Base-by-base conservation (phyloP, 2,329 filamentous ascomycete genomes). In the Aspergillus novoparasiticus region DNA sequence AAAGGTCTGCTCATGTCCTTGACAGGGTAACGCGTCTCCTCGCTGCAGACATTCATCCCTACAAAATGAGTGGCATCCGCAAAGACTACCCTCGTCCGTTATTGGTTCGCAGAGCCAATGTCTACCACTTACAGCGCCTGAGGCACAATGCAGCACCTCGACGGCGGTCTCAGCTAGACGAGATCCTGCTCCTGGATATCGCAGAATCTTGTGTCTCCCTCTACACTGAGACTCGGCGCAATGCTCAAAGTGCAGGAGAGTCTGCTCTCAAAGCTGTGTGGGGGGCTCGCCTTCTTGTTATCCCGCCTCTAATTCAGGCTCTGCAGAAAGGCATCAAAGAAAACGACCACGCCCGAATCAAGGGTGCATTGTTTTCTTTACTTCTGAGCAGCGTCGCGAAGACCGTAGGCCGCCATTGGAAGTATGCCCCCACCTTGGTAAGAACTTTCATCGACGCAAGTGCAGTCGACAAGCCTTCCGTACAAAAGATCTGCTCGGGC, bases 161-260 rank as follows among this genome's bases (percentile, higher is more conserved):
- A 58, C 91, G 91, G 51, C 94, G 94, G 76, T 96, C 93, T 39
- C 89, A 93, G n/a, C 83, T 99, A 1, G 95, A 99, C 77, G 94
- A 93, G 76, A 85, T 84, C 16, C 81, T 99, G 14, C 83, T 99
- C 1, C 83, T 96, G 19, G 94, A 99, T 75, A 84, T 99, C 43
- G 93, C 94, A 6, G 87, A 96, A 70, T 97, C 94, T 0, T 93
- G 91, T 66, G 89, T 96, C 3, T 98, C 94, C 0, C 82, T 92
- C 5, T 99, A 99, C 75, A 95, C 95, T 0, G 95, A 99, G 74
- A 95, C 98, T 58, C 90, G 96, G n/a, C 87, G 94, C 36, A 94
- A 94, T 59, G 95, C 95, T 3, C 95, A 99, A 76, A 90, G 89
- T 64, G 93, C 95, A 0, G 91, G 93, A 61, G 96, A 99, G 76